Conservation (phyloP, 768 basidiomycete genomes). For the Pleurotus eryngii region DNA sequence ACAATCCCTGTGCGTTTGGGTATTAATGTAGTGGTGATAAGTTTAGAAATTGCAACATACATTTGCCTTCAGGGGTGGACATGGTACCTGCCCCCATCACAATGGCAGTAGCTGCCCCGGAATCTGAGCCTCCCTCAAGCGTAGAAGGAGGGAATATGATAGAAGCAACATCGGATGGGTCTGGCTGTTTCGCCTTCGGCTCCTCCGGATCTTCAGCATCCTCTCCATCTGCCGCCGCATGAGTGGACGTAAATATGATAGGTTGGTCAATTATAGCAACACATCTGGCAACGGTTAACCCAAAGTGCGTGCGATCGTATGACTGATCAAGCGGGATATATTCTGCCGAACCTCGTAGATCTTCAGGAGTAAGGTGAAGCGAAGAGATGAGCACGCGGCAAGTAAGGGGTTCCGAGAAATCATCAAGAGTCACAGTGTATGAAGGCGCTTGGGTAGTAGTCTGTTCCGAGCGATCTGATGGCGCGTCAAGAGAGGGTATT, state of each 20-base stretch:
- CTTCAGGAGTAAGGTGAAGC: conserved; percentile 26
- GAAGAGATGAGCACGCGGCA: conserved; percentile 57
- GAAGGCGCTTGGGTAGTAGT: conserved; percentile 8
- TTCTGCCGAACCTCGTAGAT: conserved; percentile 20
- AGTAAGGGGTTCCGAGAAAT: conserved; percentile 55
- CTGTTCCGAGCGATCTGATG: background rate
- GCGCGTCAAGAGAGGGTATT: background rate
- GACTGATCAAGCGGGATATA: conserved; percentile 10
- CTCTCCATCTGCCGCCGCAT: conserved; percentile 16
- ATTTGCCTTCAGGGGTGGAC: conserved; percentile 71
- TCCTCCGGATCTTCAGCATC: conserved; percentile 20
- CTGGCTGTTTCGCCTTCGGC: conserved; percentile 10
- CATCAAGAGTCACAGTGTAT: conserved; percentile 52
- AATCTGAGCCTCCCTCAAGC: conserved; percentile 43
- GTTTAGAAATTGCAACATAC: conserved; percentile 35
- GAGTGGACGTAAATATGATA: conserved; percentile 18
- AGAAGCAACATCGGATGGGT: conserved; percentile 56
- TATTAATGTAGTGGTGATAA: too few relatives aligned
- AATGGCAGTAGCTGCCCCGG: conserved; percentile 56
- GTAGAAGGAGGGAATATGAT: conserved; percentile 75
- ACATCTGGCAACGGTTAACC: conserved; percentile 22
- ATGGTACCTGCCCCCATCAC: conserved; percentile 72
- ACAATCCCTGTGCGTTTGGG: conserved; percentile 45
- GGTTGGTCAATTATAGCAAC: conserved; percentile 37
- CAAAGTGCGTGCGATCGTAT: background rate